Conservation (phyloP, 768 basidiomycete genomes). For the Suillus sp. region DNA sequence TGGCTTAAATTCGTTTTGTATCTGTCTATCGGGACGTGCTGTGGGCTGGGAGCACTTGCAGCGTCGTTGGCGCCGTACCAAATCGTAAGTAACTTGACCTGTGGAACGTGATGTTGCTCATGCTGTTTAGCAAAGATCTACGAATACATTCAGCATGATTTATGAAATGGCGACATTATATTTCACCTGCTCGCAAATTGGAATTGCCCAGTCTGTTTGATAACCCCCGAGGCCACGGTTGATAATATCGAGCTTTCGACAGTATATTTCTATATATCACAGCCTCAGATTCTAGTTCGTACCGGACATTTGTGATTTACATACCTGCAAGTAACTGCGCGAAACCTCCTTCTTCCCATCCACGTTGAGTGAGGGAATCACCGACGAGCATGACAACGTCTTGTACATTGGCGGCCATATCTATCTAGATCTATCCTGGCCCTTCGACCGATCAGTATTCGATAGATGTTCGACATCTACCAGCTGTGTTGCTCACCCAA, state of each 20-base stretch:
- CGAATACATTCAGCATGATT: not conserved
- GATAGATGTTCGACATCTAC: slow-evolving; percentile 3
- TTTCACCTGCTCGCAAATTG: slow-evolving; percentile 72
- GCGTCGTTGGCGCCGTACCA: slow-evolving; percentile 96
- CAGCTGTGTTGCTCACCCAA: not conserved
- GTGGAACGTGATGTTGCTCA: slow-evolving; percentile 51
- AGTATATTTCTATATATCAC: slow-evolving; percentile 61
- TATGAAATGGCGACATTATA: too few relatives aligned
- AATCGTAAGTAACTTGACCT: slow-evolving; percentile 72
- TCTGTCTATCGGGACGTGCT: slow-evolving; percentile 72
- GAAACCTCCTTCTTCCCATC: slow-evolving; percentile 63
- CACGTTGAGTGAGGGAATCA: slow-evolving; percentile 78
- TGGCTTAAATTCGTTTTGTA: slow-evolving; percentile 65
- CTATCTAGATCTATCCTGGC: slow-evolving; percentile 2
- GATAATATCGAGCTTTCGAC: slow-evolving; percentile 79
- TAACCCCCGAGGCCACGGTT: slow-evolving; percentile 87
- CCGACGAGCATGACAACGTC: slow-evolving; percentile 78
- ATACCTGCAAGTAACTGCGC: slow-evolving; percentile 60
- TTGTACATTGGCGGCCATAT: slow-evolving; percentile 60
- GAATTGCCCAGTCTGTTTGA: slow-evolving; percentile 84
- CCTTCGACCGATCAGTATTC: not conserved
- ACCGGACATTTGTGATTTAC: slow-evolving; percentile 4
- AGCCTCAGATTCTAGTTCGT: slow-evolving; percentile 4
- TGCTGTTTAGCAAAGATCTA: slow-evolving; percentile 62
- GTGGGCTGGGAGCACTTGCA: slow-evolving; percentile 58